phyloP scores from a whole-genome alignment of 441 rosid species.

The Pelargonium cotyledonis region DNA sequence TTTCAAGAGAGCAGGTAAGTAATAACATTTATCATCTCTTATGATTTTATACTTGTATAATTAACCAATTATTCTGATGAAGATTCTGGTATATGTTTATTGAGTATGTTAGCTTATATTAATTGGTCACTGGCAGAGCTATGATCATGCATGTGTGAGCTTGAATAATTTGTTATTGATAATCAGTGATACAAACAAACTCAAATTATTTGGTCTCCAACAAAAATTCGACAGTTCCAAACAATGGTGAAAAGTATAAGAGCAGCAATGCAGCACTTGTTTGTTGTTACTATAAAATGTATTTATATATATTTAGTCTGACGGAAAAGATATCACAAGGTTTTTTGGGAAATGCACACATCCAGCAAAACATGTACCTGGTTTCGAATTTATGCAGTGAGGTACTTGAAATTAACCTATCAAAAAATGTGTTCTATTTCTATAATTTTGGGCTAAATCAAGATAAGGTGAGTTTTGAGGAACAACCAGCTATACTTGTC shows the following conservation, averaged over 20 bases:
- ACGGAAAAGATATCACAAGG: neutral
- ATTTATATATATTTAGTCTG: neutral
- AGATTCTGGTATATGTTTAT: neutral
- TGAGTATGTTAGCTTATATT: neutral
- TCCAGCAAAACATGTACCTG: neutral
- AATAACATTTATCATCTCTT: conserved; percentile 14
- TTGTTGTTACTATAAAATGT: neutral
- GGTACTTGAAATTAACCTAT: neutral
- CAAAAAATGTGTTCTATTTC: neutral
- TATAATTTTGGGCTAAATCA: neutral
- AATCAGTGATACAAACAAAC: neutral
- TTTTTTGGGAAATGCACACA: neutral
- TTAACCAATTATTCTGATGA: neutral
- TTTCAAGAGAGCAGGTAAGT: conserved; percentile 92
- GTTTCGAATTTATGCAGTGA: neutral
- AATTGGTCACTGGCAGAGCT: neutral
- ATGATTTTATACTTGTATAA: conserved; percentile 1
- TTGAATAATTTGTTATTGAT: neutral
- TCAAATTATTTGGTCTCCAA: neutral
- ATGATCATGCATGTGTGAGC: neutral
- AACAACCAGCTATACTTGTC: neutral
- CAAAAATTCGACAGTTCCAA: neutral
- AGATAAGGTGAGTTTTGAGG: neutral
- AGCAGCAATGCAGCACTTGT: neutral
- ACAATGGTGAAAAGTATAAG: neutral